Base-by-base conservation (phyloP, 1,139 yeast species). In the Kodamaea ohmeri region DNA sequence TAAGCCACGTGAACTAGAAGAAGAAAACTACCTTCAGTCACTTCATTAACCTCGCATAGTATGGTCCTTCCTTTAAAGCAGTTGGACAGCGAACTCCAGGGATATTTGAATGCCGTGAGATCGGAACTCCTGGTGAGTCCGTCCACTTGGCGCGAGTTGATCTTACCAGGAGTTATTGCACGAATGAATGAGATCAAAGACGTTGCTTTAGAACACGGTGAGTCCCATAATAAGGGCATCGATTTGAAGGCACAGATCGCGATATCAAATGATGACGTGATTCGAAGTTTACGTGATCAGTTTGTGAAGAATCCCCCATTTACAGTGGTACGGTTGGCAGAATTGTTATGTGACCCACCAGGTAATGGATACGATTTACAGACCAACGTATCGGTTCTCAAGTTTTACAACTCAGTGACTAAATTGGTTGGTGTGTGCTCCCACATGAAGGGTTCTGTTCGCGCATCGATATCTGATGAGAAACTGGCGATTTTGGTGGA, bases 261-360 rank as follows among this genome's bases (percentile, higher is more conserved):
- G 8, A 31, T 34, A 4, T 40, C 40, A 4, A 43, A 42, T 37
- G 43, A 38, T n/a, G 46, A 52, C 6, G 44, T 66, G 8, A 39
- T 52, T 12, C 35, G 39, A 1, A 45, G 51, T 19, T 48, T 74
- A 25, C 27, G 40, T 1, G 43, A 36, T 3, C 52, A 51, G 26
- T 77, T 73, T 46, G 16, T 41, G 1, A 44, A 48, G 1, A 42
- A 53, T 1, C 82, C 86, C 1, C 88, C 87, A 0, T 81, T 78
- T 53, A 80, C 86, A 0, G 51, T 78, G 2, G 65, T 69, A 34
- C 56, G 88, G 38, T 47, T 81, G 6, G 72, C 80, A 0, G 88
- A 82, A 52, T 54, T 82, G 14, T 44, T 80, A 1, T 36, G 56
- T 1, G 54, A 61, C 11, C 82, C 83, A 0, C 45, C 44, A 13